A percentile compares a stretch with the other conserved stretches of the same genome.
Evolutionary conservation across 805 yeast species (phyloP).

Genomic region (Lipomyces starkeyi): DNA sequence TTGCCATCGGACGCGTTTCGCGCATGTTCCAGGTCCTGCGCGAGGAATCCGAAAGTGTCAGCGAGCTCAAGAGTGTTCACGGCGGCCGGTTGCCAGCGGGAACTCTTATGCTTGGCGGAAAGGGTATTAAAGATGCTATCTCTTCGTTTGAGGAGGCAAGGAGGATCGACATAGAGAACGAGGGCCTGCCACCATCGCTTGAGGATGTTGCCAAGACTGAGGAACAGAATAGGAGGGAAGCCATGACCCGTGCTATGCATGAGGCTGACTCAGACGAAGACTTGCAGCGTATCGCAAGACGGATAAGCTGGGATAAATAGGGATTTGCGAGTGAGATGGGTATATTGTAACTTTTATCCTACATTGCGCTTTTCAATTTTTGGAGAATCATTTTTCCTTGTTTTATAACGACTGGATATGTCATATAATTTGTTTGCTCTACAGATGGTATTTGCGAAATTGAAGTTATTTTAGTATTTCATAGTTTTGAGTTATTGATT

Average conservation of each 20-base stretch:
- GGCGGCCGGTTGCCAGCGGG: conserved; percentile 90
- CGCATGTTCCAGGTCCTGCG: conserved; percentile 88
- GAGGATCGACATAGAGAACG: conserved; percentile 78
- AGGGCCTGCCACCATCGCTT: conserved; percentile 81
- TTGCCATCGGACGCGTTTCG: conserved; percentile 95
- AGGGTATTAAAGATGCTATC: conserved; percentile 74
- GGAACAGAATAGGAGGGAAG: conserved; percentile 53
- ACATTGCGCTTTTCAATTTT: background rate
- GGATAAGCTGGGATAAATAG: conserved; percentile 21
- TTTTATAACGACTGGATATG: background rate
- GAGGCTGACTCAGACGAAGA: conserved; percentile 32
- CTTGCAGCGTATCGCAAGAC: conserved; percentile 30
- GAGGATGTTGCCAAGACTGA: conserved; percentile 59
- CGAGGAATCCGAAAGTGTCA: conserved; percentile 85
- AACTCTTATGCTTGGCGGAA: conserved; percentile 79
- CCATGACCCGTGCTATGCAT: conserved; percentile 34
- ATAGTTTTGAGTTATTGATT: background rate
- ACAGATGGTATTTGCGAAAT: background rate
- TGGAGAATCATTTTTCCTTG: background rate
- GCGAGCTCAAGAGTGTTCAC: conserved; percentile 67
- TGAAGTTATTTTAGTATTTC: background rate
- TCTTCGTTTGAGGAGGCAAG: conserved; percentile 82
- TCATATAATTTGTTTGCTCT: background rate
- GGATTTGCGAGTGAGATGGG: background rate
- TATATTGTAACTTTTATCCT: background rate